Conservation (phyloP, 352 stramenopile species). For the Globisporangium emineosum region DNA sequence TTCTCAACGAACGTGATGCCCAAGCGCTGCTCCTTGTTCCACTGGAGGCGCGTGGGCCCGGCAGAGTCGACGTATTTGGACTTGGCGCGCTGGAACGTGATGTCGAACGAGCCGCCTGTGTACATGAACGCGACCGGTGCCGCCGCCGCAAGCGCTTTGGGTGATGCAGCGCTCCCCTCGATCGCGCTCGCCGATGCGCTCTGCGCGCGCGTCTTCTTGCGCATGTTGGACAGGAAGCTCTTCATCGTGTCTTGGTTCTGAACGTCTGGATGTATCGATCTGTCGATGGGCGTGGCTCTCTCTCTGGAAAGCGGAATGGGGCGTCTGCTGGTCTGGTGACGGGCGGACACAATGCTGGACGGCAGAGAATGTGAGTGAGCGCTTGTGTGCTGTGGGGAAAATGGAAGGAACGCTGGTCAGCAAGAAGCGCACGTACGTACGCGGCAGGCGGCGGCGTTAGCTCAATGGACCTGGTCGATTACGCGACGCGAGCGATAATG, state of each 20-base stretch:
- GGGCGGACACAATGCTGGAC: background rate
- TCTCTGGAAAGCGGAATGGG: slow-evolving; percentile 1
- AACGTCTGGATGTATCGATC: background rate
- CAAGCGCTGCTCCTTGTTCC: slow-evolving; percentile 41
- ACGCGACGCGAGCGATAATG: background rate
- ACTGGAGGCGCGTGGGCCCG: slow-evolving; percentile 32
- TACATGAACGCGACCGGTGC: slow-evolving; percentile 24
- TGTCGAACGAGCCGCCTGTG: slow-evolving; percentile 29
- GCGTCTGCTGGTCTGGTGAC: background rate
- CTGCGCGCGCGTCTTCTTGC: slow-evolving; percentile 23
- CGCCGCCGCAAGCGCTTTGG: background rate
- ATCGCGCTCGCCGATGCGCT: slow-evolving; percentile 4
- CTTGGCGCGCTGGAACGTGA: slow-evolving; percentile 42
- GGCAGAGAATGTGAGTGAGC: background rate
- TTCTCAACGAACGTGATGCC: slow-evolving; percentile 49
- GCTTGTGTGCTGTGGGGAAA: background rate
- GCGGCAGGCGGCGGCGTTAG: background rate
- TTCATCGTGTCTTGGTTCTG: background rate
- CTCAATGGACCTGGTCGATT: background rate
- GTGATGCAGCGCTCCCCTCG: background rate
- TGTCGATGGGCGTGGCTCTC: background rate
- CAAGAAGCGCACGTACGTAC: background rate
- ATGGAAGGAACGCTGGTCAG: background rate
- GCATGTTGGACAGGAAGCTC: slow-evolving; percentile 23
- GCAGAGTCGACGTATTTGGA: slow-evolving; percentile 29